These are phyloP conservation scores for Neurospora sp. DNA, from an alignment of 495 filamentous ascomycete species.

Conservation along the genomic window DNA sequence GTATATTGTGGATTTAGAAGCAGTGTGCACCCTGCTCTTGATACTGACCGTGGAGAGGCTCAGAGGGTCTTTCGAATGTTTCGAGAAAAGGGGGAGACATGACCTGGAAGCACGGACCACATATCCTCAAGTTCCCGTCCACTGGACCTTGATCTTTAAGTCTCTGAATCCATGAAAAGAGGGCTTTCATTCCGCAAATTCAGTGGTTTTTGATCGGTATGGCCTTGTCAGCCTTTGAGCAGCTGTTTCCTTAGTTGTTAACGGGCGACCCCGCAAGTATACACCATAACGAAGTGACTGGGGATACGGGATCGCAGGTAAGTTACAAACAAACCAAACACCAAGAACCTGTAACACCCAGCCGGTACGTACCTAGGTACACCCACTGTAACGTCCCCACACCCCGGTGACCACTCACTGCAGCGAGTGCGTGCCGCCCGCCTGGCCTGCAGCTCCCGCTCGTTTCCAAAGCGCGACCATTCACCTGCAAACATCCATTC, in stretches of 20 bases:
- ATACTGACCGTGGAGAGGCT: neutral
- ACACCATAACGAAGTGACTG: neutral
- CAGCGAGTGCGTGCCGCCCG: neutral
- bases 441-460: neutral
- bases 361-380: neutral
- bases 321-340: neutral
- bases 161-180: neutral
- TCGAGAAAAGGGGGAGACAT: neutral
- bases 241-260: neutral
- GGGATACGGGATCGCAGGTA: neutral
- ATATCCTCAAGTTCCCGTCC: neutral
- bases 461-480: neutral
- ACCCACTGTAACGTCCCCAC: neutral
- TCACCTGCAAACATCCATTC: neutral
- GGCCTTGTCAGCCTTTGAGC: neutral
- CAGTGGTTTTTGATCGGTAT: neutral
- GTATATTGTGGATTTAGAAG: neutral
- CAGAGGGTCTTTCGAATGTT: neutral
- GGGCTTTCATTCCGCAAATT: neutral
- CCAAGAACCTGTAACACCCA: neutral
- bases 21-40: neutral
- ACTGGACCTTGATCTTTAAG: neutral
- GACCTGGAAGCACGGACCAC: neutral
- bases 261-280: neutral
- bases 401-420: neutral